Evolutionary conservation across 371 early-diverging fungal genomes (phyloP), one percentile per base, ranked within the genome.

Genomic region (Coemansia sp.): DNA sequence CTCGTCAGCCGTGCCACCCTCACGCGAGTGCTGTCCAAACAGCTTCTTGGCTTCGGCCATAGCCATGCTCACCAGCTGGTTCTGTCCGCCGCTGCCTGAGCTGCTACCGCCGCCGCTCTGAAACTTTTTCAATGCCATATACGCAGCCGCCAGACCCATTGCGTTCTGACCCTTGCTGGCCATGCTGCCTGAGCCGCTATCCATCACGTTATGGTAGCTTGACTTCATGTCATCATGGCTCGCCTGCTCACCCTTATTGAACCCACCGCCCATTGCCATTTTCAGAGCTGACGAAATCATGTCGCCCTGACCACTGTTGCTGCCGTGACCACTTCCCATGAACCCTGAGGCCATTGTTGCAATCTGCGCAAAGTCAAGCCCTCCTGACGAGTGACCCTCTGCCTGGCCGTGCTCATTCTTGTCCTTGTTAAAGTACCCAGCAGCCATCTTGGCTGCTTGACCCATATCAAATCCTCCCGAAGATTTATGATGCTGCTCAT

Each of bases 101-200:
- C 27, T 14, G 34, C 37, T 50, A 22, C 50, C 50, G 7, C 27
- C 26, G 39, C 68, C 64, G 53, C 57, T 8, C 21, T 66, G 58
- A 60, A 72, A 77, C 56, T 72, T 64, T 31, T 77, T 60, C 54
- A 68, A 68, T 7, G 77, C 77, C 68, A 59, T 72, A 26, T 68
- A 77, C n/a, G 72, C 77, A 2, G 77, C 65, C 0, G 77, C 77
- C 64, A 77, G 45, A 0, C 77, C 77, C 72, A 77, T 59, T 0
- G 69, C 63, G 54, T 66, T 61, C 63, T 77, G 73, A 0, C 69
- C 73, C 69, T 66, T 57, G 27, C n/a, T 10, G 16, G 50, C 63
- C 59, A 72, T 16, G 11, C 69, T 37, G 22, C 56, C 31, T 2
- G 34, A 56, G 24, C 69, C 26, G 47, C 56, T 63, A 29, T 27